Base-by-base conservation (phyloP, 2,329 filamentous ascomycete species). In the Coniosporium tulheliwenetii region DNA sequence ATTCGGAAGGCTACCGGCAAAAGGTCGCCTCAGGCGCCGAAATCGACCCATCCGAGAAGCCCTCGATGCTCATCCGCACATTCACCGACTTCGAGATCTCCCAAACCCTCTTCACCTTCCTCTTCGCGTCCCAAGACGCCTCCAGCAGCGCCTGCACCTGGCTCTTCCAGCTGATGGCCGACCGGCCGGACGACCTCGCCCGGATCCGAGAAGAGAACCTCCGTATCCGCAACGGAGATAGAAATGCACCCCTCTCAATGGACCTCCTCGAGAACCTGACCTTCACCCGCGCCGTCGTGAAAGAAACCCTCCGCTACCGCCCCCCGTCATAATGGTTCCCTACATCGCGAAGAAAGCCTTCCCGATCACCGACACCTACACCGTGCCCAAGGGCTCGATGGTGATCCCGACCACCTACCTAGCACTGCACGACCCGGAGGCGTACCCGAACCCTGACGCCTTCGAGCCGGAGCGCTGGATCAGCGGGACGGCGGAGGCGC, bases 251-350 rank as follows among this genome's bases (percentile, higher is more conserved):
- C 12, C 64, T 94, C 48, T 77, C 74, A 50, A 78, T 96, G 69
- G 86, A 94, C 43, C 72, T 91, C 62, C 75, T 96, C 37, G 91
- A 96, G 57, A 79, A 81, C 40, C 76, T 95, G 71, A 75, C 76
- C 10, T 95, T 93, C 62, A 96, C 91, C 36, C 82, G 85, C 44
- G 89, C 86, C 34, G 85, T 94, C 36, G 83, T 96, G 49, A 85
- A 83, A 52, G 86, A 94, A 67, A 80, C 85, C 43, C 75, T 94
- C 48, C 84, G 91, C 56, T 96, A 93, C 70, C 83, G 89, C 42
- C 91, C 91, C 91, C 91, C 42, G 91, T 98, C 54, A 74, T 95
- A 62, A 94, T 98, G 85, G 85, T 95, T 39, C 91, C 91, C 30
- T 96, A 96, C 63, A 61, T 87, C 46, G 85, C 79, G 48, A 96